These are phyloP conservation scores for Ceratocystis harringtonii DNA, from an alignment of 2,329 filamentous ascomycete species.

Conservation along the genomic window DNA sequence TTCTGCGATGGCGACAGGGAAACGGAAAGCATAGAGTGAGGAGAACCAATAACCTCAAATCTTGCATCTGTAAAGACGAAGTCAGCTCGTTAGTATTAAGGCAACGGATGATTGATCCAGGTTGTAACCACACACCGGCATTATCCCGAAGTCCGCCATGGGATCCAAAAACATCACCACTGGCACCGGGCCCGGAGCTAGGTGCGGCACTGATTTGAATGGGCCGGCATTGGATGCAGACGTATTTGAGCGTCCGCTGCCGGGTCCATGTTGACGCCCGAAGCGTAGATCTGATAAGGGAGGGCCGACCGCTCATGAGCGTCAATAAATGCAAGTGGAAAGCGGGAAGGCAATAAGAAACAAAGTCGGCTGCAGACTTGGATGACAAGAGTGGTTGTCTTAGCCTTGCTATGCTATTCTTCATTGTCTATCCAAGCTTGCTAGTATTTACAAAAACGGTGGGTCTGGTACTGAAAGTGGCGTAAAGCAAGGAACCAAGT, in stretches of 20 bases:
- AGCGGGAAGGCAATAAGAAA: not conserved
- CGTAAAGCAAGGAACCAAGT: not conserved
- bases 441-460: constrained; percentile 4
- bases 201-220: constrained; percentile 50
- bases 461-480: not conserved
- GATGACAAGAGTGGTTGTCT: not conserved
- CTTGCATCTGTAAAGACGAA: constrained; percentile 53
- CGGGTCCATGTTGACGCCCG: constrained; percentile 17
- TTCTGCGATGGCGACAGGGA: constrained; percentile 85
- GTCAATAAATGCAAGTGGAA: not conserved
- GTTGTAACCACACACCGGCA: constrained; percentile 30
- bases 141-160: constrained; percentile 33
- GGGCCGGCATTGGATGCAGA: constrained; percentile 41
- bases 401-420: not conserved
- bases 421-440: not conserved
- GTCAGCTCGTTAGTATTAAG: not conserved
- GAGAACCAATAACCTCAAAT: constrained; percentile 84
- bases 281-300: constrained; percentile 2
- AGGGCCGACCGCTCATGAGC: constrained; percentile 7
- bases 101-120: not conserved
- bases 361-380: not conserved
- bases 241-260: constrained; percentile 24
- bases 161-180: constrained; percentile 45
- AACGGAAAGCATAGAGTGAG: constrained; percentile 87
- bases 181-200: constrained; percentile 39